Conservation (phyloP, 345 rosid genomes). For the Gossypium mustelinum region DNA sequence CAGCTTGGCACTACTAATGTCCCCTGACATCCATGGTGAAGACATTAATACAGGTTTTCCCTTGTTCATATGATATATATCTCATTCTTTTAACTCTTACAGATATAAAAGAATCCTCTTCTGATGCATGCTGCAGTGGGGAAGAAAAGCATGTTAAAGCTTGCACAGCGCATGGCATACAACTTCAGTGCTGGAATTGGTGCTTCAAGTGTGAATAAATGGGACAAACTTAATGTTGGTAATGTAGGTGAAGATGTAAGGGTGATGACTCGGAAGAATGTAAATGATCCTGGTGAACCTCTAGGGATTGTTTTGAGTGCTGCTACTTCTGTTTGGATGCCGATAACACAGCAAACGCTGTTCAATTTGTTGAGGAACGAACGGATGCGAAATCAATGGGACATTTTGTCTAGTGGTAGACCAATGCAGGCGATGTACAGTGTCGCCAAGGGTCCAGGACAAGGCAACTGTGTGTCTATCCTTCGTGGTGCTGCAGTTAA, state of each 20-base stretch:
- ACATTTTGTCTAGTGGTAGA: slow-evolving; percentile 57
- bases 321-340: slow-evolving; percentile 66
- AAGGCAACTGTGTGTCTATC: slow-evolving; percentile 59
- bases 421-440: slow-evolving; percentile 64
- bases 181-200: slow-evolving; percentile 61
- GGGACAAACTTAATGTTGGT: slow-evolving; percentile 51
- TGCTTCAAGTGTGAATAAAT: slow-evolving; percentile 43
- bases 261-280: slow-evolving; percentile 57
- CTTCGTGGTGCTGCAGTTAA: slow-evolving; percentile 52
- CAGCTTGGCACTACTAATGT: slow-evolving; percentile 53
- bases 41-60: slow-evolving; percentile 40
- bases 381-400: slow-evolving; percentile 58
- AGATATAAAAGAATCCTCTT: not conserved
- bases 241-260: slow-evolving; percentile 54
- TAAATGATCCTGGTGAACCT: slow-evolving; percentile 60
- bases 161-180: slow-evolving; percentile 60
- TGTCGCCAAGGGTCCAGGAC: slow-evolving; percentile 57
- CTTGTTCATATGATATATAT: not conserved
- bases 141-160: slow-evolving; percentile 54
- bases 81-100: not conserved
- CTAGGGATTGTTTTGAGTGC: slow-evolving; percentile 62
- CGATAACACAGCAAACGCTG: slow-evolving; percentile 46
- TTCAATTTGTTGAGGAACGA: slow-evolving; percentile 57
- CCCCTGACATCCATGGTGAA: slow-evolving; percentile 39
- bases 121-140: slow-evolving; percentile 30